phyloP scores from a whole-genome alignment of 2,329 filamentous ascomycete genomes.

The Fusarium humuli region DNA sequence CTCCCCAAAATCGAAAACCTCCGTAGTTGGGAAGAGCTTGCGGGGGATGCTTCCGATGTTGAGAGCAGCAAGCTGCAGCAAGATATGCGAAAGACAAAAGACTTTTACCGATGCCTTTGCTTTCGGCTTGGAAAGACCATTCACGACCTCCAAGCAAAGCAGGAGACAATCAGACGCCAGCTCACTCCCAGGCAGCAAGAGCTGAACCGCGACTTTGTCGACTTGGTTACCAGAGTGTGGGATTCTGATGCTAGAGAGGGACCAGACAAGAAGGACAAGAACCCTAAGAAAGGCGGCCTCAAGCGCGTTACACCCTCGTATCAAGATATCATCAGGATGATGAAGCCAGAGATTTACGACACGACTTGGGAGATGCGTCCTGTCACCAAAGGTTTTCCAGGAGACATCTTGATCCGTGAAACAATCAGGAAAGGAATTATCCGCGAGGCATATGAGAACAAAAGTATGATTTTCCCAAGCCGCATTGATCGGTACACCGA shows the following conservation, averaged over 20 bases:
- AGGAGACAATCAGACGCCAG: not conserved
- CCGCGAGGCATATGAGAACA: constrained; percentile 57
- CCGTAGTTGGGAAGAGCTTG: constrained; percentile 10
- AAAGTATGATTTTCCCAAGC: constrained; percentile 56
- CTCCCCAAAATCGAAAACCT: constrained; percentile 34
- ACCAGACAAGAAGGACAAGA: constrained; percentile 34
- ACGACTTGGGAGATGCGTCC: not conserved
- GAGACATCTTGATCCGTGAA: constrained; percentile 22
- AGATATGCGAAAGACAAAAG: constrained; percentile 17
- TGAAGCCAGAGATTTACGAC: constrained; percentile 45
- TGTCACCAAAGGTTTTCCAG: not conserved
- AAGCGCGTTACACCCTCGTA: constrained; percentile 33
- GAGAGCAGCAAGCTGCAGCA: not conserved
- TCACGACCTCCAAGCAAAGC: constrained; percentile 16
- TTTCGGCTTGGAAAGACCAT: constrained; percentile 56
- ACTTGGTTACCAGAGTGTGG: constrained; percentile 27
- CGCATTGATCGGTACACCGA: constrained; percentile 46
- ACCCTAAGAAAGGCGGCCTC: not conserved
- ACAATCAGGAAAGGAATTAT: constrained; percentile 56
- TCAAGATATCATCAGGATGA: constrained; percentile 49
- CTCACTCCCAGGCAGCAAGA: constrained; percentile 23
- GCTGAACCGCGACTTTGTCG: constrained; percentile 28
- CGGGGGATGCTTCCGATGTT: not conserved
- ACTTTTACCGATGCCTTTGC: constrained; percentile 48
- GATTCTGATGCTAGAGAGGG: constrained; percentile 25